Evolutionary conservation across 78 protist species (phyloP).

Genomic region (Chrysochromulina parva): DNA sequence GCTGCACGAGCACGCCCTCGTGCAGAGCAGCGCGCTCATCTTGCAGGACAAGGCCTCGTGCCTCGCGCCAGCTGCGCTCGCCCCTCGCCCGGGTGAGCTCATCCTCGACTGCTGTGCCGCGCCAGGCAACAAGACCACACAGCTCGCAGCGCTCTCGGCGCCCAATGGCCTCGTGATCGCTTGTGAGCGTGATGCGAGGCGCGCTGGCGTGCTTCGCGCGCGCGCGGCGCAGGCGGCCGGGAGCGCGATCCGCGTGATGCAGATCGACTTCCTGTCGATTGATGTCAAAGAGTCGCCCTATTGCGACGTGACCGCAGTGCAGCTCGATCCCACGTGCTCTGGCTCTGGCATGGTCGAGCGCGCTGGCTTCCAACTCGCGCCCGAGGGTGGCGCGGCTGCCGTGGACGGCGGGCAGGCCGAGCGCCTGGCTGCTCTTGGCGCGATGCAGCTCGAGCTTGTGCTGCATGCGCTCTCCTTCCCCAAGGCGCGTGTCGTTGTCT

Average conservation of each 20-base stretch:
- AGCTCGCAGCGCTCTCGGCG: not conserved
- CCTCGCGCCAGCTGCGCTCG: constrained; percentile 58
- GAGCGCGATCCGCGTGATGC: not conserved
- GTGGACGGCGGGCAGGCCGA: not conserved
- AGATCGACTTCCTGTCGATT: not conserved
- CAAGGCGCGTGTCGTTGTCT: constrained; percentile 14
- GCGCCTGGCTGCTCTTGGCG: not conserved
- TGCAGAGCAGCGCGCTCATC: not conserved
- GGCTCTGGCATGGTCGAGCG: constrained; percentile 36
- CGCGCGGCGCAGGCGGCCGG: not conserved
- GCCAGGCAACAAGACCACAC: constrained; percentile 73
- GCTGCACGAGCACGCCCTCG: constrained; percentile 37
- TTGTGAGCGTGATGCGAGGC: constrained; percentile 18
- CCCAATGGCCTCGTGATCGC: constrained; percentile 26
- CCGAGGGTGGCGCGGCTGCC: not conserved
- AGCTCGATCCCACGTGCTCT: constrained; percentile 62
- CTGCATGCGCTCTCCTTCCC: constrained; percentile 59
- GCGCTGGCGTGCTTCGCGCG: not conserved
- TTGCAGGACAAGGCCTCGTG: constrained; percentile 72
- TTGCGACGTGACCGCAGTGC: not conserved
- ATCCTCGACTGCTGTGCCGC: constrained; percentile 71
- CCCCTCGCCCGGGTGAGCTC: constrained; percentile 16
- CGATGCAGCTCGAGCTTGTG: constrained; percentile 18
- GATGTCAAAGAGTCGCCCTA: not conserved
- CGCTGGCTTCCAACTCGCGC: not conserved